These are phyloP conservation scores for Aspergillus bridgeri DNA, from an alignment of 495 filamentous ascomycete species.

Conservation along the genomic window DNA sequence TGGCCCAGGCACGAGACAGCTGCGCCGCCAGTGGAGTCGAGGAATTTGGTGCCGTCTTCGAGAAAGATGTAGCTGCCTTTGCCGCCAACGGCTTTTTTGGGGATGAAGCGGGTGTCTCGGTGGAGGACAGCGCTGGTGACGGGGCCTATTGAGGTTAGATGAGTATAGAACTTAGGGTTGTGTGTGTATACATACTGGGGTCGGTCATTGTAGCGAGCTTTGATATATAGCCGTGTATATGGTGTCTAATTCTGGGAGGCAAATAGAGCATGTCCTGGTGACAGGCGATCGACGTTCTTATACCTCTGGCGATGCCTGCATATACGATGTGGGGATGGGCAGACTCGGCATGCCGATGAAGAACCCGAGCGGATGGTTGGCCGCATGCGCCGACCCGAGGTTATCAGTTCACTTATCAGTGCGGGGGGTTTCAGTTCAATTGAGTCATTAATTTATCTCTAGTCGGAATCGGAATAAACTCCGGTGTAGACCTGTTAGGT, in stretches of 20 bases:
- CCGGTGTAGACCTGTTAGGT: too few relatives aligned
- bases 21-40: constrained; percentile 57
- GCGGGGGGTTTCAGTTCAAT: too few relatives aligned
- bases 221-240: too few relatives aligned
- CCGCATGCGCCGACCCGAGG: constrained; percentile 13
- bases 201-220: background rate
- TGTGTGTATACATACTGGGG: background rate
- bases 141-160: constrained; percentile 1
- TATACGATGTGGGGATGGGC: constrained; percentile 14
- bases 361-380: constrained; percentile 33
- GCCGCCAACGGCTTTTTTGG: constrained; percentile 38
- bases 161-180: background rate
- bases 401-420: too few relatives aligned
- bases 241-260: too few relatives aligned
- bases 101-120: constrained; percentile 38
- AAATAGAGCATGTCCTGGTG: too few relatives aligned
- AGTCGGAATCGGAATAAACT: too few relatives aligned
- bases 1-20: constrained; percentile 52
- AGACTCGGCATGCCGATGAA: constrained; percentile 32
- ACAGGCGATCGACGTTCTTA: too few relatives aligned
- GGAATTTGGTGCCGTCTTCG: constrained; percentile 58
- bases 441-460: too few relatives aligned
- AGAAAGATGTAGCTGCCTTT: constrained; percentile 47
- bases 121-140: constrained; percentile 40
- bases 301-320: too few relatives aligned